These are phyloP conservation scores for Hypomyces perniciosus DNA, from an alignment of 2,329 filamentous ascomycete genomes.

Conservation along the genomic window DNA sequence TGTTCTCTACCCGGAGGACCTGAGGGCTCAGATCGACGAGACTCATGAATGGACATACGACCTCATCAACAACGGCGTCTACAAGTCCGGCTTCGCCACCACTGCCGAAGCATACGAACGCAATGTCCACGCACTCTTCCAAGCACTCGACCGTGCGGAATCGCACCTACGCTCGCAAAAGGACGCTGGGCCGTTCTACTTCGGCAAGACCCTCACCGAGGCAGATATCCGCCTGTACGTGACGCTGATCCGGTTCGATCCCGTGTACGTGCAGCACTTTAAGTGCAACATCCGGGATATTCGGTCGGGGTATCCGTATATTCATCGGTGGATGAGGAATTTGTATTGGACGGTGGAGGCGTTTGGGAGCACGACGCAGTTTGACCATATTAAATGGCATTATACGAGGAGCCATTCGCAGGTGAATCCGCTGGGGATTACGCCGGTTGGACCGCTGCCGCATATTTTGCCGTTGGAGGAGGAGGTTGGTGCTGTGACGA, in stretches of 20 bases:
- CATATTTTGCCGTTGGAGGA: conserved; percentile 72
- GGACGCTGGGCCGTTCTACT: conserved; percentile 61
- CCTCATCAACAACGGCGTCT: conserved; percentile 64
- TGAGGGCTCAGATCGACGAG: conserved; percentile 67
- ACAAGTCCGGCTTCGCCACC: conserved; percentile 77
- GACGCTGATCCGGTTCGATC: conserved; percentile 68
- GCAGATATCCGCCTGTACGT: conserved; percentile 70
- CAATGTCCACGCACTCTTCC: conserved; percentile 65
- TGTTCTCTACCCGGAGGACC: conserved; percentile 59
- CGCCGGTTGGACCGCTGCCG: conserved; percentile 77
- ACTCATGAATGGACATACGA: conserved; percentile 78
- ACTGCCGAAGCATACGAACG: conserved; percentile 77
- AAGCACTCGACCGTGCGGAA: conserved; percentile 71
- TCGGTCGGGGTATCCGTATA: conserved; percentile 70
- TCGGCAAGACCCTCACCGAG: conserved; percentile 71
- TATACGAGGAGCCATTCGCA: conserved; percentile 57
- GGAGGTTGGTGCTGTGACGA: conserved; percentile 59
- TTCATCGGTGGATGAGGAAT: conserved; percentile 76
- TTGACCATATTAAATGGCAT: conserved; percentile 88
- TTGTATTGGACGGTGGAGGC: conserved; percentile 79
- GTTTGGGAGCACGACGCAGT: conserved; percentile 79
- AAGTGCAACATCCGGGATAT: conserved; percentile 84
- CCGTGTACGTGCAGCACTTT: conserved; percentile 82
- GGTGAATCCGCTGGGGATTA: conserved; percentile 67
- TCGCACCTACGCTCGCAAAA: conserved; percentile 50